These are phyloP conservation scores for Agrocybe praecox DNA, from an alignment of 768 basidiomycete genomes.

Conservation along the genomic window DNA sequence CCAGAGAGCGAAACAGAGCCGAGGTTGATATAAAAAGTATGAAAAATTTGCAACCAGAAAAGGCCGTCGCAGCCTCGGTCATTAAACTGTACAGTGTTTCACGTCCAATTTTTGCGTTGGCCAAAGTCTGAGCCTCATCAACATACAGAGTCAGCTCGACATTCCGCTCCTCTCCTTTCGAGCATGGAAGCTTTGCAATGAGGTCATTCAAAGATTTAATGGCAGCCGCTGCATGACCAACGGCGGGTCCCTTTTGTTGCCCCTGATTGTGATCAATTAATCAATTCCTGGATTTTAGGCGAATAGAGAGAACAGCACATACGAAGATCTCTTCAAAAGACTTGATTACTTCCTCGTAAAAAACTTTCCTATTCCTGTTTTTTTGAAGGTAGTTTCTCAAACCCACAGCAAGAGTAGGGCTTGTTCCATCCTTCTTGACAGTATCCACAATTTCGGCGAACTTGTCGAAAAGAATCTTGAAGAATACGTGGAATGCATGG, in stretches of 20 bases:
- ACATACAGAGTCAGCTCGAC: neutral
- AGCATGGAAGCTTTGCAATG: too few relatives aligned
- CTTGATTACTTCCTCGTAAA: too few relatives aligned
- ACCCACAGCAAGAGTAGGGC: too few relatives aligned
- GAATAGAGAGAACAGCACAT: too few relatives aligned
- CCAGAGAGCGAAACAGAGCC: neutral
- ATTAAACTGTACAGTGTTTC: neutral
- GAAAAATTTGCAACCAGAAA: neutral
- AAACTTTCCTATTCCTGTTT: too few relatives aligned
- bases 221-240: too few relatives aligned
- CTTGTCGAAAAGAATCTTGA: neutral
- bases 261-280: too few relatives aligned
- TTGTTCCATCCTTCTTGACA: neutral
- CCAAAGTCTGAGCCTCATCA: constrained; percentile 7
- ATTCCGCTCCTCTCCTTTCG: too few relatives aligned
- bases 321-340: too few relatives aligned
- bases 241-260: too few relatives aligned
- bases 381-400: neutral
- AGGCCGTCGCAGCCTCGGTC: neutral
- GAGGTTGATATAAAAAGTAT: neutral
- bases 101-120: neutral
- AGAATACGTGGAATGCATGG: neutral
- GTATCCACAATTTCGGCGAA: neutral
- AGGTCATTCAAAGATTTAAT: too few relatives aligned
- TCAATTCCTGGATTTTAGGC: too few relatives aligned